Conservation (phyloP, 2,329 filamentous ascomycete genomes). For the Aspergillus sp. region DNA sequence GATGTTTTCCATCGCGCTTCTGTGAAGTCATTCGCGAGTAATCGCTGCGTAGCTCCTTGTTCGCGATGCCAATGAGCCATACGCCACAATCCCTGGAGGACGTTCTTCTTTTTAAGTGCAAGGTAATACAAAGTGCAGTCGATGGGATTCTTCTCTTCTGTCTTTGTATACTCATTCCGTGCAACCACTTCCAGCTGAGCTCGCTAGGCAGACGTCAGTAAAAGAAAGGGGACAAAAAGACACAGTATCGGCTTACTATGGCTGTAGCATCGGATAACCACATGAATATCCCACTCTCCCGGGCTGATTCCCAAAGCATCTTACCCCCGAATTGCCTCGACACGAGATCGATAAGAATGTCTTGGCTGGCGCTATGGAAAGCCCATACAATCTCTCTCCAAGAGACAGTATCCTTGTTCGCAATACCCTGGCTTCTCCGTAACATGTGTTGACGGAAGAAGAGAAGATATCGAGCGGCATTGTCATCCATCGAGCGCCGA, state of each 20-base stretch:
- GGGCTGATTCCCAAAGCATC: slow-evolving; percentile 80
- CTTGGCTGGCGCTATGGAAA: slow-evolving; percentile 61
- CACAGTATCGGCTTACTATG: slow-evolving; percentile 56
- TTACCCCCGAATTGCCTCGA: slow-evolving; percentile 74
- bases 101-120: slow-evolving; percentile 83
- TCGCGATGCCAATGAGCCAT: slow-evolving; percentile 90
- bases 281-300: slow-evolving; percentile 88
- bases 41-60: slow-evolving; percentile 72
- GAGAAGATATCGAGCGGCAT: slow-evolving; percentile 81
- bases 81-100: slow-evolving; percentile 88
- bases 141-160: slow-evolving; percentile 81
- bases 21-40: slow-evolving; percentile 87
- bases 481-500: slow-evolving; percentile 83
- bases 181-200: slow-evolving; percentile 86
- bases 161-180: slow-evolving; percentile 87
- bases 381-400: slow-evolving; percentile 53
- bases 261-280: slow-evolving; percentile 79
- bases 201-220: slow-evolving; percentile 47
- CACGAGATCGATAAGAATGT: slow-evolving; percentile 79
- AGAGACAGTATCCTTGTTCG: slow-evolving; percentile 57
- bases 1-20: slow-evolving; percentile 84
- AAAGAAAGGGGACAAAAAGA: background rate
- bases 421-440: slow-evolving; percentile 61
- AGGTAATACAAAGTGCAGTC: slow-evolving; percentile 91
- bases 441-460: slow-evolving; percentile 81